Conservation (phyloP, 208 protist genomes). For the Crithidia fasciculata region DNA sequence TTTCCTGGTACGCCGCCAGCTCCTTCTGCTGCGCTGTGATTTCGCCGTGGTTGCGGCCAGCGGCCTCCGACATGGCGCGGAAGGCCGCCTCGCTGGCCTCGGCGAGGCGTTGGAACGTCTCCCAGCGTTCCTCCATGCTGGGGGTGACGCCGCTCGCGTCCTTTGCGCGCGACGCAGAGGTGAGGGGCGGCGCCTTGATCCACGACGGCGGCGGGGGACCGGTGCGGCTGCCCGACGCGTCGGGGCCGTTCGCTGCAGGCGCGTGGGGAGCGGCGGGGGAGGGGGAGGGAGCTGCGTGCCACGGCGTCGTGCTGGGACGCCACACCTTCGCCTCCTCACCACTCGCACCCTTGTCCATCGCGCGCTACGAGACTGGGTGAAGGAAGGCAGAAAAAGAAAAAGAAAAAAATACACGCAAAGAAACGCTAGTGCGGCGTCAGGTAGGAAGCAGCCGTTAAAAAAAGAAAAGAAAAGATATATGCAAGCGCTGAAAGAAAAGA, state of each 20-base stretch:
- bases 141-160: not conserved
- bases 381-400: not conserved
- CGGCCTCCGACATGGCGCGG: conserved; percentile 12
- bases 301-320: conserved; percentile 26
- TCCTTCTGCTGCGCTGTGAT: conserved; percentile 27
- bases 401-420: not conserved
- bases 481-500: too few species aligned
- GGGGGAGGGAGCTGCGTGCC: conserved; percentile 6
- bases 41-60: conserved; percentile 15
- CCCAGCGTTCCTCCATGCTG: conserved; percentile 33
- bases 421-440: not conserved
- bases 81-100: conserved; percentile 29
- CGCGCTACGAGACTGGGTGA: not conserved
- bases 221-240: not conserved
- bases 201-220: conserved; percentile 2
- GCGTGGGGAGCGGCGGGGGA: not conserved
- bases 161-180: not conserved
- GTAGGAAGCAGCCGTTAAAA: too few species aligned
- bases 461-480: too few species aligned
- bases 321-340: conserved; percentile 19
- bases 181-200: conserved; percentile 23
- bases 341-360: not conserved
- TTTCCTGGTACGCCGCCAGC: conserved; percentile 35
- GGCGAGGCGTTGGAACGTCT: conserved; percentile 25
- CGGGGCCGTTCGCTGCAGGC: not conserved